These are phyloP conservation scores for Besnoitia besnoiti DNA, from an alignment of 169 alveolate genomes.

Conservation along the genomic window DNA sequence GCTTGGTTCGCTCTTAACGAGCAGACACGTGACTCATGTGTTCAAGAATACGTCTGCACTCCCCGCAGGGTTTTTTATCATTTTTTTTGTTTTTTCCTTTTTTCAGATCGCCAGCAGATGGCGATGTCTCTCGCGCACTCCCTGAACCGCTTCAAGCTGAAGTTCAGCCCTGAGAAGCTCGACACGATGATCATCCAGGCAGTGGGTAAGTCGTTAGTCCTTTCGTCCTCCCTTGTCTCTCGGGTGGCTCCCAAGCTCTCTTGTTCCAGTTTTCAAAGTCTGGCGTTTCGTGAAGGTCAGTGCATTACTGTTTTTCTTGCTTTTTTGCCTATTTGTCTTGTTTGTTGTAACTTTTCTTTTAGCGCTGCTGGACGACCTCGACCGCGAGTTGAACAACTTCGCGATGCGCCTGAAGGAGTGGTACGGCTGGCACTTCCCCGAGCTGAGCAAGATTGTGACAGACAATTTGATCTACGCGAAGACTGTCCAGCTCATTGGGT, in stretches of 20 bases:
- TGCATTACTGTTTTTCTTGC: neutral
- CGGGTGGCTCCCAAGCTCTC: neutral
- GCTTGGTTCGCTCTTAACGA: neutral
- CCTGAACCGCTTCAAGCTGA: conserved; percentile 94
- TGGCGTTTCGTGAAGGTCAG: neutral
- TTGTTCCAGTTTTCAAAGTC: neutral
- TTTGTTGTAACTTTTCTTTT: conserved; percentile 48
- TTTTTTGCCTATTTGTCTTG: neutral
- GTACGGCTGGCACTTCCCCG: conserved; percentile 99
- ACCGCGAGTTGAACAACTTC: conserved; percentile 93
- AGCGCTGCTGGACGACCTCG: conserved; percentile 89
- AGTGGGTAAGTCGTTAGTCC: conserved; percentile 79
- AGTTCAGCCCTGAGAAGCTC: conserved; percentile 98
- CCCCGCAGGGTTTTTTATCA: no score
- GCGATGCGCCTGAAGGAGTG: conserved; percentile 93
- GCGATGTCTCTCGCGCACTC: conserved; percentile 92
- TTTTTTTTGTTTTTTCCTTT: conserved; percentile 43
- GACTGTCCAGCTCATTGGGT: conserved; percentile 62
- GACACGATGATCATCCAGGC: conserved; percentile 99
- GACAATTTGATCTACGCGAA: conserved; percentile 94
- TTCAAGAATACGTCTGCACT: no score
- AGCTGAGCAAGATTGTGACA: conserved; percentile 94
- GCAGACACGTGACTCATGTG: no score
- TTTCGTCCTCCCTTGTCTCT: no score
- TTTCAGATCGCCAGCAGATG: conserved; percentile 82